These are phyloP conservation scores for Globisporangium carolinianum DNA, from an alignment of 352 stramenopile genomes.

Conservation along the genomic window DNA sequence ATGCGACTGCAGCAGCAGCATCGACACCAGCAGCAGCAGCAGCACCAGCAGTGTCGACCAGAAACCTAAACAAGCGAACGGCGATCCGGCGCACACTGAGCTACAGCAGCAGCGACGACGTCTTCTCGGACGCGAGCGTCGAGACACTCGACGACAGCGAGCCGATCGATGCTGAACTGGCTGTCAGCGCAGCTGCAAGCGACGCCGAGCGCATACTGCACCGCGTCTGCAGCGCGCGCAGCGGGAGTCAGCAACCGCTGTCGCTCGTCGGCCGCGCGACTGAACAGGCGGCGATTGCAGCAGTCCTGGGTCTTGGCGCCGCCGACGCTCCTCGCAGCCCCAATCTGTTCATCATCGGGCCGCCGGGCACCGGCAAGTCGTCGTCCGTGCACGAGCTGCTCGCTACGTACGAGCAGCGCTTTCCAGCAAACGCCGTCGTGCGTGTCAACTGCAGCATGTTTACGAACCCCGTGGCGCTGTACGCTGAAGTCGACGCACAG, in stretches of 20 bases:
- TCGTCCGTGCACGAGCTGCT: conserved; percentile 45
- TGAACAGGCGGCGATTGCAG: conserved; percentile 32
- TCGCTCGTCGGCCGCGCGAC: conserved; percentile 30
- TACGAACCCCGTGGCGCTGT: conserved; percentile 35
- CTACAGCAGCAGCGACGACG: conserved; percentile 7
- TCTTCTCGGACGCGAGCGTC: conserved; percentile 9
- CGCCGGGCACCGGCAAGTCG: conserved; percentile 63
- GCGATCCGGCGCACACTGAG: conserved; percentile 10
- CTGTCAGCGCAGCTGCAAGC: neutral
- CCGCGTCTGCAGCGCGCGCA: conserved; percentile 22
- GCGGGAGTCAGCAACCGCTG: conserved; percentile 4
- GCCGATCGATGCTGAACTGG: neutral
- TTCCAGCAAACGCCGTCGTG: conserved; percentile 15
- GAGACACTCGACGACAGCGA: conserved; percentile 4
- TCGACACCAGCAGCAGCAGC: neutral
- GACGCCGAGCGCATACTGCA: conserved; percentile 19
- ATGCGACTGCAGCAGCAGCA: neutral
- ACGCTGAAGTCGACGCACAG: conserved; percentile 26
- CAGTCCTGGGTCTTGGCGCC: conserved; percentile 16
- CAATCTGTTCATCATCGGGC: conserved; percentile 60
- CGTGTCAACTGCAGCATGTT: conserved; percentile 71
- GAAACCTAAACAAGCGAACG: conserved; percentile 1
- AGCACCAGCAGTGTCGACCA: neutral
- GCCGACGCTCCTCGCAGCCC: neutral
- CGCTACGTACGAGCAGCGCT: conserved; percentile 17